Conservation (phyloP, 371 early-diverging fungal species). For the Apophysomyces variabilis region DNA sequence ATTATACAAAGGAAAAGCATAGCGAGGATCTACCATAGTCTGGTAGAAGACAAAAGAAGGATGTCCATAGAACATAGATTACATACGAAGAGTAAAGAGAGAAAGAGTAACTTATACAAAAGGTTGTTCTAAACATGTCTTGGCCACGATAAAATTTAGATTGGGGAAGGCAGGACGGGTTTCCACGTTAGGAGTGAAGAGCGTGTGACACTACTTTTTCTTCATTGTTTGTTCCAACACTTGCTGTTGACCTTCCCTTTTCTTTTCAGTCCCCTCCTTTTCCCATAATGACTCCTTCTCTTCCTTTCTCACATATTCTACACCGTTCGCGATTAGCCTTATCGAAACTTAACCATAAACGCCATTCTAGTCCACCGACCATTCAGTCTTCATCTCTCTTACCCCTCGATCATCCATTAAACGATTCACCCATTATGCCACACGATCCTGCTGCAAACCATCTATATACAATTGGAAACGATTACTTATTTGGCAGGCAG, state of each 20-base stretch:
- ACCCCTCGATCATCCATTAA: conserved; percentile 6
- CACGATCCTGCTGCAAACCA: conserved; percentile 18
- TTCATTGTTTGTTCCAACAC: conserved; percentile 6
- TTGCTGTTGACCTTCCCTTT: conserved; percentile 10
- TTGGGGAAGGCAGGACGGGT: conserved; percentile 3
- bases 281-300: conserved; percentile 23
- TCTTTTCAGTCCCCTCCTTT: conserved; percentile 18
- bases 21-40: too few relatives aligned
- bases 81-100: neutral
- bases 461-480: conserved; percentile 50
- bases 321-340: conserved; percentile 30
- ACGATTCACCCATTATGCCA: neutral
- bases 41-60: neutral
- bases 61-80: neutral
- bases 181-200: conserved; percentile 12
- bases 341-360: conserved; percentile 18
- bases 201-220: conserved; percentile 14
- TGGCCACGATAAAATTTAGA: neutral
- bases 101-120: neutral
- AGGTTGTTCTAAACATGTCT: conserved; percentile 6
- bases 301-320: conserved; percentile 26
- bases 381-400: neutral
- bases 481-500: conserved; percentile 63
- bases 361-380: conserved; percentile 13
- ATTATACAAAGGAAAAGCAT: too few relatives aligned